These are phyloP conservation scores for Mycena amicta DNA, from an alignment of 768 basidiomycete genomes.

Conservation along the genomic window DNA sequence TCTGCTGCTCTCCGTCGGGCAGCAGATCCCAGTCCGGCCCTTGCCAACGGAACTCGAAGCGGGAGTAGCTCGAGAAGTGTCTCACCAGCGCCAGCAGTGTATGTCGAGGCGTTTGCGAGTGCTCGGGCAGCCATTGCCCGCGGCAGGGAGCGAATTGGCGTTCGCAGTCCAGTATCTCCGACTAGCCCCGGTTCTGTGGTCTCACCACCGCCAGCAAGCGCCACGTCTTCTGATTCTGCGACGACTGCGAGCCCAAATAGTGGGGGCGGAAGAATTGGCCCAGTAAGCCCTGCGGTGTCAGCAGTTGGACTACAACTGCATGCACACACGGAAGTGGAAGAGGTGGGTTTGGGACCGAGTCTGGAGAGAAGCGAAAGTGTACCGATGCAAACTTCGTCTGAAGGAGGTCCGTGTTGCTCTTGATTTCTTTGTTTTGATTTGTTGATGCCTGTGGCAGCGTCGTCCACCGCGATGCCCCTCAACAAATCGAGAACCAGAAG, in stretches of 20 bases:
- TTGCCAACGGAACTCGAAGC: background rate
- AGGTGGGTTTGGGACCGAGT: background rate
- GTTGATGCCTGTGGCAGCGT: too few relatives aligned
- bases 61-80: background rate
- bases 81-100: slow-evolving; percentile 2
- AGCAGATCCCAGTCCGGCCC: background rate
- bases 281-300: background rate
- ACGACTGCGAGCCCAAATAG: background rate
- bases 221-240: background rate
- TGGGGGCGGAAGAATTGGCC: background rate
- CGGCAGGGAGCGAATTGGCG: slow-evolving; percentile 14
- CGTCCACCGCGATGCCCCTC: too few relatives aligned
- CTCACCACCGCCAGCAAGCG: background rate
- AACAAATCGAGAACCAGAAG: background rate
- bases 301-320: background rate
- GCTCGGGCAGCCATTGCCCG: slow-evolving; percentile 18
- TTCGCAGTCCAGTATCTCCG: background rate
- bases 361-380: background rate
- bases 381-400: background rate
- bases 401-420: too few relatives aligned
- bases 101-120: slow-evolving; percentile 16
- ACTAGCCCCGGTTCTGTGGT: background rate
- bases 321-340: background rate
- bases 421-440: too few relatives aligned
- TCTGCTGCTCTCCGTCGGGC: background rate